Percentiles rank a stretch among this genome's conserved stretches.
phyloP scores from a whole-genome alignment of 106 monocot species.

The Dioscorea alata region DNA sequence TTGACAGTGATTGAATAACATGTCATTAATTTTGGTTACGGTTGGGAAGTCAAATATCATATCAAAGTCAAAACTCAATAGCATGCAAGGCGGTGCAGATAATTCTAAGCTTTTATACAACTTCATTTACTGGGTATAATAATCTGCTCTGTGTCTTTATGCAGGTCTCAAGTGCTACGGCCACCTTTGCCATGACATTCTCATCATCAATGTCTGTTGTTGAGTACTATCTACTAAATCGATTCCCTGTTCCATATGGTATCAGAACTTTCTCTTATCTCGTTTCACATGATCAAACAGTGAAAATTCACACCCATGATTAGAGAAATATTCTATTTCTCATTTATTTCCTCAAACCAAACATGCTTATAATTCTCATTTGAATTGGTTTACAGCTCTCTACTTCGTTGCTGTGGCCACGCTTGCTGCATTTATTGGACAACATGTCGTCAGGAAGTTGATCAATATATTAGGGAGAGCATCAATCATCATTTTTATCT shows the following conservation, averaged over 20 bases:
- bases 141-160: neutral
- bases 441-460: constrained; percentile 64
- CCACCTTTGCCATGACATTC: constrained; percentile 95
- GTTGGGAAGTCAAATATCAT: too few relatives aligned
- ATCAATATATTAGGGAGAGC: constrained; percentile 78
- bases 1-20: too few relatives aligned
- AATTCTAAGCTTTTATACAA: too few relatives aligned
- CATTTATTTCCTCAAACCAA: constrained; percentile 10
- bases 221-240: constrained; percentile 78
- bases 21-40: too few relatives aligned
- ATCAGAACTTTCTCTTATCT: constrained; percentile 1
- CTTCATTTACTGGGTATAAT: too few relatives aligned
- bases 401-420: constrained; percentile 58
- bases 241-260: constrained; percentile 92
- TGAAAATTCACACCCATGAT: neutral
- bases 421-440: constrained; percentile 62
- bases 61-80: too few relatives aligned
- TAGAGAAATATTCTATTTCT: constrained; percentile 8
- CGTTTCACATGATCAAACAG: neutral
- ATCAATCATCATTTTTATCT: constrained; percentile 87
- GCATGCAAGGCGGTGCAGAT: too few relatives aligned
- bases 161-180: constrained; percentile 95
- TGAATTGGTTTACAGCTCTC: constrained; percentile 31
- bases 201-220: constrained; percentile 92
- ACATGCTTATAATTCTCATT: neutral